Conservation (phyloP, 2,329 filamentous ascomycete species). For the Colletotrichum zoysiae region DNA sequence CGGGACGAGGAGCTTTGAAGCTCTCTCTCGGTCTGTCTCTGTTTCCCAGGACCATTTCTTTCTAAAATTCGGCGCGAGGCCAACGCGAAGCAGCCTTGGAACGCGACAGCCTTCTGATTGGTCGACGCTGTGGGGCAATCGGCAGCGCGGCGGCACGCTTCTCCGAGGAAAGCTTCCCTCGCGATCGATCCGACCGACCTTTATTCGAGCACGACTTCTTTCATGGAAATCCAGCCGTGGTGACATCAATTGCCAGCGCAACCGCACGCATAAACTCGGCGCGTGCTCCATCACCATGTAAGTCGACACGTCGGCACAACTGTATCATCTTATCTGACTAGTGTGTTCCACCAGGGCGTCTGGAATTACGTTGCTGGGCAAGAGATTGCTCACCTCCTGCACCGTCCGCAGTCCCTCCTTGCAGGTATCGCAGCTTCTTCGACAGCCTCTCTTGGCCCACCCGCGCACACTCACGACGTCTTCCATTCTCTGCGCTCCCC, state of each 20-base stretch:
- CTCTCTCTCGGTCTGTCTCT: conserved; percentile 25
- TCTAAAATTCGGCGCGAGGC: conserved; percentile 41
- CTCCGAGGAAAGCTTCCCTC: conserved; percentile 27
- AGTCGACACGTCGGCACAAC: background rate
- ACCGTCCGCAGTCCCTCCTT: conserved; percentile 13
- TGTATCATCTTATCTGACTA: background rate
- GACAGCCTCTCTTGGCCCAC: conserved; percentile 26
- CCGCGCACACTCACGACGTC: conserved; percentile 30
- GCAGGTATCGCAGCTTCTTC: conserved; percentile 15
- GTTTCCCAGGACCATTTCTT: conserved; percentile 19
- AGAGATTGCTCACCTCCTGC: conserved; percentile 37
- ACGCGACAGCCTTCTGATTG: conserved; percentile 42
- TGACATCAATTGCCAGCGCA: conserved; percentile 9
- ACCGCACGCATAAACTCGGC: background rate
- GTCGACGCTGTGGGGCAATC: background rate
- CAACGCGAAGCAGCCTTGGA: conserved; percentile 29
- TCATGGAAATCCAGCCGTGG: background rate
- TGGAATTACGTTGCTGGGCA: conserved; percentile 39
- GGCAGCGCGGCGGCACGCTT: conserved; percentile 31
- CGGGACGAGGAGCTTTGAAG: conserved; percentile 24
- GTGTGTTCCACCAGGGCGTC: conserved; percentile 28
- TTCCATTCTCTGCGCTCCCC: background rate
- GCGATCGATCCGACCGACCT: conserved; percentile 2
- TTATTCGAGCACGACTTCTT: conserved; percentile 13
- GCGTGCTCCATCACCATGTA: conserved; percentile 23